Conservation (phyloP, 495 filamentous ascomycete species). For the Pseudoneurospora amorphoporcata region DNA sequence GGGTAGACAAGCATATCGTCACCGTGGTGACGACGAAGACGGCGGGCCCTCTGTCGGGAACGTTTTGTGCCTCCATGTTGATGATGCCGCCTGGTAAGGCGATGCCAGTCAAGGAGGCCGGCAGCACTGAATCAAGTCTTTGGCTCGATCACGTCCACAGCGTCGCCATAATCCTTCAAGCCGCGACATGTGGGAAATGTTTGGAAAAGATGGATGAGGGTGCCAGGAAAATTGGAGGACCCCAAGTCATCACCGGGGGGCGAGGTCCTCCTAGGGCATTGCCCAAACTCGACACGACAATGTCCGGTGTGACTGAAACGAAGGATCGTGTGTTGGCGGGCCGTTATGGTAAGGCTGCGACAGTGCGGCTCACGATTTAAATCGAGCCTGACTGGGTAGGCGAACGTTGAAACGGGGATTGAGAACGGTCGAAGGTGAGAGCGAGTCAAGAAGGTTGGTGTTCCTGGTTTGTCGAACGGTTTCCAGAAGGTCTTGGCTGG, state of each 20-base stretch:
- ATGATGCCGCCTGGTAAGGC: background rate
- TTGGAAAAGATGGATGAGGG: background rate
- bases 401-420: background rate
- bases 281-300: background rate
- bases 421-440: background rate
- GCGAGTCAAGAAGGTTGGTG: background rate
- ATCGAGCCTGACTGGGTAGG: background rate
- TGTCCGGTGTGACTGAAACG: background rate
- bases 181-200: background rate
- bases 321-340: background rate
- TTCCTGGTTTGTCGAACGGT: background rate
- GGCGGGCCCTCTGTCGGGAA: conserved; percentile 49
- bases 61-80: background rate
- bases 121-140: background rate
- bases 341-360: background rate
- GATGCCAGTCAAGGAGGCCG: background rate
- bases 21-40: conserved; percentile 68
- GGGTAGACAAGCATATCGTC: conserved; percentile 53
- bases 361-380: background rate
- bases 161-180: conserved; percentile 1
- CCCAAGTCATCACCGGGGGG: background rate
- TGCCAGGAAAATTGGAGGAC: background rate
- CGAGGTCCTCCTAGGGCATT: background rate
- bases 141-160: background rate
- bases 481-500: background rate